These are phyloP conservation scores for Kwoniella heveanensis DNA, from an alignment of 768 basidiomycete species.

Conservation along the genomic window DNA sequence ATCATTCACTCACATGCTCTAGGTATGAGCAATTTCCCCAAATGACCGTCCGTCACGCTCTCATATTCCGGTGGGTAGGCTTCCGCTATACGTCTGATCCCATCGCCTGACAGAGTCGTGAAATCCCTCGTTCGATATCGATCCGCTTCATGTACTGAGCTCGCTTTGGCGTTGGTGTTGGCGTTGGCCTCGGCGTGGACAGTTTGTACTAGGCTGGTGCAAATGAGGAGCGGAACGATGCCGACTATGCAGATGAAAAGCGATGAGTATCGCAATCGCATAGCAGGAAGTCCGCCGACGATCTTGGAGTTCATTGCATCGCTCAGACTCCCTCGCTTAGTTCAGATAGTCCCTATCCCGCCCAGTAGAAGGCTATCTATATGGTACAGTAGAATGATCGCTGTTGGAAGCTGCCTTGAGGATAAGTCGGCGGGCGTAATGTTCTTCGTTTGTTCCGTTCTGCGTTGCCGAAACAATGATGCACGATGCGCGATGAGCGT, in stretches of 20 bases:
- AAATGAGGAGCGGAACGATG: not conserved
- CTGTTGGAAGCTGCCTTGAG: too few relatives aligned
- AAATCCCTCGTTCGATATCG: conserved; percentile 29
- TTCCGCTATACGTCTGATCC: conserved; percentile 22
- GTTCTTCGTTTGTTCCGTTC: too few relatives aligned
- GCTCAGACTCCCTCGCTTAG: too few relatives aligned
- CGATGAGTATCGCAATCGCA: too few relatives aligned
- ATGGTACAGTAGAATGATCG: too few relatives aligned
- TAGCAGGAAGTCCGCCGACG: too few relatives aligned
- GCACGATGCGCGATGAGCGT: too few relatives aligned
- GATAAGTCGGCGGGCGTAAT: too few relatives aligned
- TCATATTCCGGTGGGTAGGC: conserved; percentile 44
- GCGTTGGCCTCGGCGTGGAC: not conserved
- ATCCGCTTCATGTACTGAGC: not conserved
- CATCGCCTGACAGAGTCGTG: conserved; percentile 25
- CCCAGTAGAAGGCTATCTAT: too few relatives aligned
- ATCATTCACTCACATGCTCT: conserved; percentile 68
- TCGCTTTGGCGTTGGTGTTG: not conserved
- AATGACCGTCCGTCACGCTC: conserved; percentile 58
- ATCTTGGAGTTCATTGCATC: too few relatives aligned
- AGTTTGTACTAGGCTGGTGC: not conserved
- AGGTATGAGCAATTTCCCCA: conserved; percentile 84
- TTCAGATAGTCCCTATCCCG: too few relatives aligned
- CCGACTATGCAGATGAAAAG: not conserved
- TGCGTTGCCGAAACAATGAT: too few relatives aligned